These are phyloP conservation scores for Aspergillus coremiiformis DNA, from an alignment of 495 filamentous ascomycete genomes.

Conservation along the genomic window DNA sequence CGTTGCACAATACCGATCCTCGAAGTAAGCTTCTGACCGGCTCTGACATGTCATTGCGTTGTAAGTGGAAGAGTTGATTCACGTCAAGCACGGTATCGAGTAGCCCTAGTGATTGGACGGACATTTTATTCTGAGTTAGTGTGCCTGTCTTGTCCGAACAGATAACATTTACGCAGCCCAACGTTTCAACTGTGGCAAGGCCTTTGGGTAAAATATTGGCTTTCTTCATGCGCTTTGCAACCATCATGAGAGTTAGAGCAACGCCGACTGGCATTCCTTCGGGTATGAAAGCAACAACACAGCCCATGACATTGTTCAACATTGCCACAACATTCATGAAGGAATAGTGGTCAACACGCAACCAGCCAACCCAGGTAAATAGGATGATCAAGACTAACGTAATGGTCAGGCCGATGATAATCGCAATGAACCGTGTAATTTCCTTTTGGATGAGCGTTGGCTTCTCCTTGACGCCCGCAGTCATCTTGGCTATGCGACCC, in stretches of 20 bases:
- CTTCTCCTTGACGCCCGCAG: constrained; percentile 54
- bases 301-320: constrained; percentile 59
- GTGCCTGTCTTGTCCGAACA: constrained; percentile 72
- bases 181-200: constrained; percentile 63
- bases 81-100: constrained; percentile 25
- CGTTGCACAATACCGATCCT: constrained; percentile 52
- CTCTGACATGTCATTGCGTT: constrained; percentile 11
- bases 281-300: constrained; percentile 67
- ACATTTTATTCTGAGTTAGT: constrained; percentile 51
- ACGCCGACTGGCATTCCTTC: constrained; percentile 64
- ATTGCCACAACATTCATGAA: constrained; percentile 64
- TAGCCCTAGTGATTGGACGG: constrained; percentile 35
- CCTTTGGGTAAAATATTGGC: constrained; percentile 62
- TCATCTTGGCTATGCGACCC: constrained; percentile 61
- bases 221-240: constrained; percentile 56
- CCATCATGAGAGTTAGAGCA: constrained; percentile 53
- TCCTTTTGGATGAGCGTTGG: constrained; percentile 62
- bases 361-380: constrained; percentile 54
- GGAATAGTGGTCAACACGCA: constrained; percentile 48
- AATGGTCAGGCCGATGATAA: constrained; percentile 50
- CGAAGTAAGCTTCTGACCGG: constrained; percentile 17
- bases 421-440: constrained; percentile 56
- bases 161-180: constrained; percentile 62
- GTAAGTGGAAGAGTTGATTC: constrained; percentile 14
- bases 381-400: constrained; percentile 51